Percentiles rank a stretch among this genome's conserved stretches.
Evolutionary conservation across 2,329 filamentous ascomycete genomes (phyloP).

Genomic region (Apiospora arundinis): DNA sequence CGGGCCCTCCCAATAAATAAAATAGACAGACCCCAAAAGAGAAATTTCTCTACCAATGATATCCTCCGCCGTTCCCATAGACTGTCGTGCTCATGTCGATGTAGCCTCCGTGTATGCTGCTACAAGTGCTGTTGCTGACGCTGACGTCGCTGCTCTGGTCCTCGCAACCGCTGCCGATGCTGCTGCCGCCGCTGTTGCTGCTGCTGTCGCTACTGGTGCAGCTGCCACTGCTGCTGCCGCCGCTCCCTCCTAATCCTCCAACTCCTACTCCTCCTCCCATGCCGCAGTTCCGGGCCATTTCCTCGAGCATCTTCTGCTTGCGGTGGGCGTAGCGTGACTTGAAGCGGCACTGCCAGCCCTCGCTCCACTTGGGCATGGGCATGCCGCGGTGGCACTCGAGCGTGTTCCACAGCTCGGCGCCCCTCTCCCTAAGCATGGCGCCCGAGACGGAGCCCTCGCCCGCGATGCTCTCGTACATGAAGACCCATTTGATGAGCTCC

Average conservation of each 20-base stretch:
- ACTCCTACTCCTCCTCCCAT: neutral
- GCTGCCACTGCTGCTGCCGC: neutral
- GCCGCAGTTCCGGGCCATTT: conserved; percentile 23
- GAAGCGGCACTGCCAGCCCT: conserved; percentile 27
- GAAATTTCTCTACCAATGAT: conserved; percentile 10
- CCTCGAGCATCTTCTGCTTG: conserved; percentile 25
- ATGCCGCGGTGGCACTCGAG: conserved; percentile 25
- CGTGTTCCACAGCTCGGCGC: conserved; percentile 26
- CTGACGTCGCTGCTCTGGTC: neutral
- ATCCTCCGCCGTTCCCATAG: neutral
- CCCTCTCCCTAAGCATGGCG: conserved; percentile 23
- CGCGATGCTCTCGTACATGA: conserved; percentile 25
- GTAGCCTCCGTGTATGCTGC: neutral
- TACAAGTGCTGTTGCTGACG: neutral
- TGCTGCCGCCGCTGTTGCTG: neutral
- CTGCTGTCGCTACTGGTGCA: neutral
- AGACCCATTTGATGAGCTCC: conserved; percentile 27
- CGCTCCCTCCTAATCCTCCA: neutral
- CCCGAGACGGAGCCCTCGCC: conserved; percentile 24
- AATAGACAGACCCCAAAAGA: neutral
- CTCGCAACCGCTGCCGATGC: neutral
- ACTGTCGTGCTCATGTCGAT: neutral
- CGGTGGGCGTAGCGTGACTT: conserved; percentile 24
- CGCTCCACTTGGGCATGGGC: conserved; percentile 27
- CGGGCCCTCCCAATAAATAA: neutral